A percentile compares a stretch with the other conserved stretches of the same genome.
phyloP scores from a whole-genome alignment of 129 eudicot genomes.

The Artemisia argyi region DNA sequence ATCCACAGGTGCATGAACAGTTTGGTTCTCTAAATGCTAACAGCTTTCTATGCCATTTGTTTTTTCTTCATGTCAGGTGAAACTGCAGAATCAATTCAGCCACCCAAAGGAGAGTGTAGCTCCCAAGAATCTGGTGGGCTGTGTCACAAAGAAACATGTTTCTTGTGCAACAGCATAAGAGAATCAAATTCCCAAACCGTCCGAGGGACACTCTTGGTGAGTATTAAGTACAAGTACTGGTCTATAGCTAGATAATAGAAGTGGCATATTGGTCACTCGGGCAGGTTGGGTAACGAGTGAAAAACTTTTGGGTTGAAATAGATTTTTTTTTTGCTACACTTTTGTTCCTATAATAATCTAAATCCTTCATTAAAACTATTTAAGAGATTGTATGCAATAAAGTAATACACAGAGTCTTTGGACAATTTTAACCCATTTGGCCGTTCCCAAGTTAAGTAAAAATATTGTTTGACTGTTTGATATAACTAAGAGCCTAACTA shows the following conservation, averaged over 20 bases:
- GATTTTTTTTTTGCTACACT: no score
- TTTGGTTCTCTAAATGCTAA: neutral
- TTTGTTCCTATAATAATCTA: neutral
- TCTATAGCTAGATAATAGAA: neutral
- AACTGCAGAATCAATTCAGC: slow-evolving; percentile 71
- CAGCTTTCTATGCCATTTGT: neutral
- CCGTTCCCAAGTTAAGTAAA: no score
- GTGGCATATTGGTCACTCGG: neutral
- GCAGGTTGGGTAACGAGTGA: neutral
- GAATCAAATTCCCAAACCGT: slow-evolving; percentile 75
- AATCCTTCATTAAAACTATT: neutral
- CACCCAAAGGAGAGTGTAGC: slow-evolving; percentile 72
- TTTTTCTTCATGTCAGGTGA: slow-evolving; percentile 53
- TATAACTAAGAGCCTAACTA: neutral
- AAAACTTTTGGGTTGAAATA: no score
- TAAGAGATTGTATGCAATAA: neutral
- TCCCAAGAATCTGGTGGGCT: slow-evolving; percentile 54
- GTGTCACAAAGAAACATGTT: slow-evolving; percentile 65
- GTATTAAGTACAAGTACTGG: slow-evolving; percentile 13
- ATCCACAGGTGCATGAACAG: neutral
- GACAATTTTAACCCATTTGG: no score
- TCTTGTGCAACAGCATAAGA: slow-evolving; percentile 65
- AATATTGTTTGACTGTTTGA: neutral
- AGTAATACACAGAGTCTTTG: neutral
- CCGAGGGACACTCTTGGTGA: slow-evolving; percentile 90